A percentile compares a stretch with the other conserved stretches of the same genome.
phyloP scores from a whole-genome alignment of 208 protist genomes.

The Wallacemonas sp. region DNA sequence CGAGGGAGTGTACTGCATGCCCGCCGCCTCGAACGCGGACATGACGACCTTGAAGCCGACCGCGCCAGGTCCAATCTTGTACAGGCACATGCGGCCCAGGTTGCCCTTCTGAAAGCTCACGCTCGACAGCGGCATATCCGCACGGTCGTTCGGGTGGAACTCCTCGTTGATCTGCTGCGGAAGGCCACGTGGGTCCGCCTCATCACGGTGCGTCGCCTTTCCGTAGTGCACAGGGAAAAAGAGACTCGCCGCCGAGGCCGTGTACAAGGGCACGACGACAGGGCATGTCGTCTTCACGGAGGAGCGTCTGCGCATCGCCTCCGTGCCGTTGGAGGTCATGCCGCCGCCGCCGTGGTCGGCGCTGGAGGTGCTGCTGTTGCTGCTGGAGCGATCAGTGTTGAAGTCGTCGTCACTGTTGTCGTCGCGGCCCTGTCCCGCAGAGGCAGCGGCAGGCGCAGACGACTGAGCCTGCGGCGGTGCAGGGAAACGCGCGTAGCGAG shows the following conservation, averaged over 20 bases:
- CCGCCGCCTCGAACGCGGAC: constrained; percentile 80
- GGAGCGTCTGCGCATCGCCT: neutral
- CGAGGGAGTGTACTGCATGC: constrained; percentile 84
- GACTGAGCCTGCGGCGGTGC: neutral
- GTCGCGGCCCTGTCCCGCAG: neutral
- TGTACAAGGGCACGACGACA: constrained; percentile 60
- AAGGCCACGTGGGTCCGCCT: constrained; percentile 31
- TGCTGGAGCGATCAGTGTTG: neutral
- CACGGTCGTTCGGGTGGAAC: constrained; percentile 64
- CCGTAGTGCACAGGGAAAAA: constrained; percentile 79
- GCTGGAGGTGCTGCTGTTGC: neutral
- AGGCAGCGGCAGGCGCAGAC: neutral
- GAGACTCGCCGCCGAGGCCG: constrained; percentile 61
- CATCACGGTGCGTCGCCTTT: constrained; percentile 29
- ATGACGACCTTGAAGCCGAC: constrained; percentile 91
- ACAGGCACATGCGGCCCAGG: constrained; percentile 84
- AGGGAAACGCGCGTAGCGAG: constrained; percentile 10
- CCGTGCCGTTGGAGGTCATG: too few relatives aligned
- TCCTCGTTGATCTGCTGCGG: constrained; percentile 67
- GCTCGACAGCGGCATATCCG: constrained; percentile 41
- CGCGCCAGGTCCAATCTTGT: constrained; percentile 90
- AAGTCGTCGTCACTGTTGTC: constrained; percentile 2
- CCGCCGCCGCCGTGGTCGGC: neutral
- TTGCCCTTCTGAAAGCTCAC: constrained; percentile 77
- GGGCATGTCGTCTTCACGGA: constrained; percentile 34